Base-by-base conservation (phyloP, 306 rosid genomes). In the Datisca glomerata region DNA sequence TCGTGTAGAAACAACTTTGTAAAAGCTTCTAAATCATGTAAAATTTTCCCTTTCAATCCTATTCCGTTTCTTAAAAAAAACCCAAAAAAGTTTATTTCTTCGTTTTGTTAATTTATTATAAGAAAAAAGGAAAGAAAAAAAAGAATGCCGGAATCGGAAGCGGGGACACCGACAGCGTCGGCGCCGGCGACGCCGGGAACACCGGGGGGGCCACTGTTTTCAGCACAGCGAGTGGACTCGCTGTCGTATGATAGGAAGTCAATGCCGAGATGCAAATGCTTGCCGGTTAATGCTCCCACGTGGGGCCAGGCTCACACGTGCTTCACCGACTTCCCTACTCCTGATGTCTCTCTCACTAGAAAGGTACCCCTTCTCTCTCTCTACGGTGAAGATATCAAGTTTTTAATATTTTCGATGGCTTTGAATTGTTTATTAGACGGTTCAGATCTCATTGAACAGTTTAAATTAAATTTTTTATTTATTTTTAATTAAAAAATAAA, bases 101-200 rank as follows among this genome's bases (percentile, higher is more conserved):
- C 25, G 7, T 28, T 25, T 8, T 10, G 8, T 39, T 25, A 13
- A 13, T 9, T 34, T 8, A 3, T 2, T 1, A 10, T 9, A 3
- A 7, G 10, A 2, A 8, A 44, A 29, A 31, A 43, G 43, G 19
- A 36, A 3, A 9, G 37, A 24, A 25, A 11, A 18, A 43, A 3
- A 19, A 17, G 6, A 32, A 82, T 82, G 96, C 36, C 72, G 6
- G 94, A 67, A 37, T 31, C 69, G 10, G 98, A 80, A 48, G 20
- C 31, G 0, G 89, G 65, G 16, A 77, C 85, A 0, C 94, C 93
- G 39, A 54, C 78, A 7, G 71, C 64, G 1, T 70, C 73, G 48
- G 80, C 80, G 0, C 80, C 80, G 16, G 63, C 91, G 28, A 59
- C 82, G 18, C 98, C 95, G 3, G 71, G 76, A 11, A 82, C 97